Conservation (phyloP, 2,329 filamentous ascomycete species). For the Mollisiaceae sp. region DNA sequence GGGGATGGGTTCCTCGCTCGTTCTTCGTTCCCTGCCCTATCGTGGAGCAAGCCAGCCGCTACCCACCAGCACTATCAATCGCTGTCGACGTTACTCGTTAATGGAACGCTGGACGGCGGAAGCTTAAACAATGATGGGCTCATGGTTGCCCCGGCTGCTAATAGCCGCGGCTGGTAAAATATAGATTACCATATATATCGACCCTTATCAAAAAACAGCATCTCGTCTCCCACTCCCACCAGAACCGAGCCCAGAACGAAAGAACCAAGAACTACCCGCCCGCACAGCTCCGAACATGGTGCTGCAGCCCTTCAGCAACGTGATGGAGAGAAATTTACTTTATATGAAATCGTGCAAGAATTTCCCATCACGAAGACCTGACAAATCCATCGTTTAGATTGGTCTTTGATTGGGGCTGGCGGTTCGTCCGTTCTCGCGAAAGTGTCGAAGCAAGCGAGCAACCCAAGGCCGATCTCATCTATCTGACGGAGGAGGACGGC, state of each 20-base stretch:
- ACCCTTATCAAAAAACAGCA: background rate
- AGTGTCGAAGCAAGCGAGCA: background rate
- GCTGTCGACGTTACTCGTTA: background rate
- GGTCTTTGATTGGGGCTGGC: background rate
- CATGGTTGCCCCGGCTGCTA: conserved; percentile 3
- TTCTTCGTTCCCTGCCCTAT: background rate
- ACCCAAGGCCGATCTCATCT: background rate
- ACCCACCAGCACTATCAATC: background rate
- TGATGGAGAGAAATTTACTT: background rate
- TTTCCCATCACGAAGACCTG: background rate
- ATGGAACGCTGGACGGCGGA: conserved; percentile 1
- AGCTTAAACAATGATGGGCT: background rate
- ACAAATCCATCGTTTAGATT: conserved; percentile 5
- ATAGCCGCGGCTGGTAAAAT: conserved; percentile 12
- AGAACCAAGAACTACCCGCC: background rate
- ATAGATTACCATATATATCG: background rate
- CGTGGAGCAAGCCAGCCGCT: background rate
- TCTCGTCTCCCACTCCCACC: background rate
- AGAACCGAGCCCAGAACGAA: no score
- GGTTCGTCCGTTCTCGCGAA: background rate
- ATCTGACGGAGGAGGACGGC: background rate
- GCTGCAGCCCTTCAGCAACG: background rate
- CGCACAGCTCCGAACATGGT: background rate
- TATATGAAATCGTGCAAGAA: conserved; percentile 1
- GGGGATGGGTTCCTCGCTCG: background rate